These are phyloP conservation scores for Suillus subluteus DNA, from an alignment of 768 basidiomycete species.

Conservation along the genomic window DNA sequence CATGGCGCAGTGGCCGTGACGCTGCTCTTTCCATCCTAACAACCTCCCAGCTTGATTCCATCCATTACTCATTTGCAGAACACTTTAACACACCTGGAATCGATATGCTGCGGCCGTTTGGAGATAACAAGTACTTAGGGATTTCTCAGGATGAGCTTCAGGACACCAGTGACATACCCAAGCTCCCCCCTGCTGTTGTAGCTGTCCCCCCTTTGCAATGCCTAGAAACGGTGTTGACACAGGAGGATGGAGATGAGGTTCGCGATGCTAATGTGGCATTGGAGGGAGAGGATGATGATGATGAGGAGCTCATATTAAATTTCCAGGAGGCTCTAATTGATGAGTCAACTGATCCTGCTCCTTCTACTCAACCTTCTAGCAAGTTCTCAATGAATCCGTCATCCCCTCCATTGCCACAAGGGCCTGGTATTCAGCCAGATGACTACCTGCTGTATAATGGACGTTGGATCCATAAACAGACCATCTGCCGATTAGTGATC, in stretches of 20 bases:
- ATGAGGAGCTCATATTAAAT: too few species aligned
- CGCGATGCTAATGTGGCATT: too few species aligned
- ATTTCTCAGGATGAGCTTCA: background rate
- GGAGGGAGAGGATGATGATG: too few species aligned
- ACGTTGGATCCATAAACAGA: slow-evolving; percentile 7
- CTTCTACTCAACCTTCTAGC: too few species aligned
- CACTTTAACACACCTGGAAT: background rate
- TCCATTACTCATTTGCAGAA: background rate
- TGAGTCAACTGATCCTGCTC: background rate
- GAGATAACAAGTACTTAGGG: background rate
- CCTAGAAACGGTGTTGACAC: too few species aligned
- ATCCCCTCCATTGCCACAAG: background rate
- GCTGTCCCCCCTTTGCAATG: too few species aligned
- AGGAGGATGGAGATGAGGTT: too few species aligned
- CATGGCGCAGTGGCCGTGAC: background rate
- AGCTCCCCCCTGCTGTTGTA: background rate
- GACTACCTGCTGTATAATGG: slow-evolving; percentile 6
- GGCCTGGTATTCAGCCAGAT: background rate
- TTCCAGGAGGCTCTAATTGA: background rate
- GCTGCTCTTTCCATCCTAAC: background rate
- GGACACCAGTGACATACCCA: background rate
- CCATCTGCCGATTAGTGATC: background rate
- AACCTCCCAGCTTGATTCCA: accelerated
- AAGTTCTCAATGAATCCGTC: background rate
- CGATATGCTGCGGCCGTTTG: background rate